Conservation (phyloP, 2,329 filamentous ascomycete species). For the Ophiocordyceps robertsii region DNA sequence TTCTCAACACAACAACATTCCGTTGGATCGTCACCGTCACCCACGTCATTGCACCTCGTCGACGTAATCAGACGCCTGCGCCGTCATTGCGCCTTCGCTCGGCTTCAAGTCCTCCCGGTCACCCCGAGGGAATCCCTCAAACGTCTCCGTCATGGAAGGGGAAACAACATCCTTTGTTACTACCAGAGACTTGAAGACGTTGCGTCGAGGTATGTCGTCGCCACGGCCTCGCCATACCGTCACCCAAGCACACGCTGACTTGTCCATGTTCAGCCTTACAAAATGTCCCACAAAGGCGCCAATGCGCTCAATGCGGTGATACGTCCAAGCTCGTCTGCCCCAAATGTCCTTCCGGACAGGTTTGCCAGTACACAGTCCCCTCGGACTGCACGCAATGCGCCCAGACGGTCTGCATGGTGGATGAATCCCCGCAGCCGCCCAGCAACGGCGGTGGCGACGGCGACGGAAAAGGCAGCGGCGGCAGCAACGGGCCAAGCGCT, state of each 20-base stretch:
- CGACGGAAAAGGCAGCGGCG: slow-evolving; percentile 4
- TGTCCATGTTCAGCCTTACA: neutral
- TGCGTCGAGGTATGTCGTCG: slow-evolving; percentile 15
- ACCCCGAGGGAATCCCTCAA: too few relatives aligned
- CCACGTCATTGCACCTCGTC: slow-evolving; percentile 2
- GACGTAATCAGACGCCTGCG: too few relatives aligned
- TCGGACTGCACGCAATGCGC: slow-evolving; percentile 33
- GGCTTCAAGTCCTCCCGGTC: too few relatives aligned
- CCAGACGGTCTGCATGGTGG: slow-evolving; percentile 29
- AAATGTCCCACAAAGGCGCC: slow-evolving; percentile 21
- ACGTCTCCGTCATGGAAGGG: too few relatives aligned
- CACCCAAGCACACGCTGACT: neutral
- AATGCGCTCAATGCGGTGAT: slow-evolving; percentile 33
- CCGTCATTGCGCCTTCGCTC: too few relatives aligned
- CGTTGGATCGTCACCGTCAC: neutral
- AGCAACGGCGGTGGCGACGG: neutral
- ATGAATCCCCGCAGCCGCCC: slow-evolving; percentile 7
- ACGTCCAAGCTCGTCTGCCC: slow-evolving; percentile 29
- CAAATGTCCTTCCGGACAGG: slow-evolving; percentile 24
- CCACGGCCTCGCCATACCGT: neutral
- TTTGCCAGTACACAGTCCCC: slow-evolving; percentile 32
- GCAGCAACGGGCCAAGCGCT: slow-evolving; percentile 44
- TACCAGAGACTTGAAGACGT: slow-evolving; percentile 14
- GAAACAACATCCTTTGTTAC: too few relatives aligned
- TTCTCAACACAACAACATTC: neutral